phyloP scores from a whole-genome alignment of 805 yeast species.

The Candida gorgasii region DNA sequence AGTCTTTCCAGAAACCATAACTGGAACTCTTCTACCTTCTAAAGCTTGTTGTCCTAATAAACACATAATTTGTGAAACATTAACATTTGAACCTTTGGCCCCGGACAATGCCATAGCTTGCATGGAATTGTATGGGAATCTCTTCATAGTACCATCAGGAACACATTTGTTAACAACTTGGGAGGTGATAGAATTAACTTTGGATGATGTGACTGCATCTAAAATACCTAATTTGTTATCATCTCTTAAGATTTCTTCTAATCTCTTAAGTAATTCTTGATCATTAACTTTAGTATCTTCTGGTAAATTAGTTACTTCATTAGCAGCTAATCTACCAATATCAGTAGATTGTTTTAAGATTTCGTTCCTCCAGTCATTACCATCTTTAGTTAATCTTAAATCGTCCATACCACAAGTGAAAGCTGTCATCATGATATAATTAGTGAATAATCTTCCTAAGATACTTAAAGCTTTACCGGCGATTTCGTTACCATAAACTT shows the following conservation, averaged over 20 bases:
- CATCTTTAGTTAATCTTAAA: conserved; percentile 85
- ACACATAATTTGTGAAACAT: conserved; percentile 99
- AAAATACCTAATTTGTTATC: conserved; percentile 87
- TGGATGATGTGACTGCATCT: conserved; percentile 93
- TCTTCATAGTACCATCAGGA: conserved; percentile 94
- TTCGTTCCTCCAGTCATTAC: conserved; percentile 85
- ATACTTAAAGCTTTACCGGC: conserved; percentile 91
- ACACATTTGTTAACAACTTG: conserved; percentile 92
- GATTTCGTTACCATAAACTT: conserved; percentile 86
- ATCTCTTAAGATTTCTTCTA: conserved; percentile 94
- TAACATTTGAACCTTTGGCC: conserved; percentile 98
- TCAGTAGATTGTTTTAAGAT: conserved; percentile 76
- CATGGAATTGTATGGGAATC: conserved; percentile 95
- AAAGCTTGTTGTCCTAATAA: conserved; percentile 97
- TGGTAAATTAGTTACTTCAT: conserved; percentile 84
- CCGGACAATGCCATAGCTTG: conserved; percentile 99
- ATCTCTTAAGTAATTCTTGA: conserved; percentile 77
- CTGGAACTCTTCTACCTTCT: conserved; percentile 99
- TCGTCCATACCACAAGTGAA: conserved; percentile 99
- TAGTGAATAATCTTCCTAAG: conserved; percentile 93
- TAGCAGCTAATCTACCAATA: conserved; percentile 88
- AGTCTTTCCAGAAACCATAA: conserved; percentile 97
- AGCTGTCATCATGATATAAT: conserved; percentile 87
- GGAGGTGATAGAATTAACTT: conserved; percentile 90
- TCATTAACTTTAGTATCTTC: conserved; percentile 49